Evolutionary conservation across 2,329 filamentous ascomycete species (phyloP).

Genomic region (Cryphonectria radicalis): DNA sequence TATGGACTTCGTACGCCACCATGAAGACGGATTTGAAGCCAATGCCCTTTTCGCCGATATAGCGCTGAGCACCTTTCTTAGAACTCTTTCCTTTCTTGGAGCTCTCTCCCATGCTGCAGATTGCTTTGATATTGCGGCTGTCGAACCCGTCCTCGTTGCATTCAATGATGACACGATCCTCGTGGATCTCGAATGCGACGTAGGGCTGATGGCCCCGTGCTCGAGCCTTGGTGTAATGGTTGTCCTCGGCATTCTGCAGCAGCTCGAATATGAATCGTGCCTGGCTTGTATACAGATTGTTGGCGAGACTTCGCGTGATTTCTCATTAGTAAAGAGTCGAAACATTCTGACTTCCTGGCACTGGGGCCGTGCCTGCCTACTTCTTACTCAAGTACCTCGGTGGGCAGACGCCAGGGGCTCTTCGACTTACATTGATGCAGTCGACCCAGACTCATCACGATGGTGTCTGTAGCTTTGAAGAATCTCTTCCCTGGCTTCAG

Average conservation of each 20-base stretch:
- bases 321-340: background rate
- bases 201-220: conserved; percentile 34
- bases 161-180: conserved; percentile 47
- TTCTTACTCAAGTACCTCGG: background rate
- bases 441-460: background rate
- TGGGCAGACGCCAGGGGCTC: background rate
- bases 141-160: conserved; percentile 57
- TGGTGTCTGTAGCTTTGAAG: background rate
- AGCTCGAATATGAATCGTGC: conserved; percentile 57
- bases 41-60: conserved; percentile 56
- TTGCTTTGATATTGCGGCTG: conserved; percentile 46
- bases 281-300: conserved; percentile 46
- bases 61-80: conserved; percentile 40
- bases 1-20: conserved; percentile 43
- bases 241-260: conserved; percentile 60
- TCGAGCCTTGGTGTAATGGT: conserved; percentile 41
- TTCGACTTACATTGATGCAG: background rate
- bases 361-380: background rate
- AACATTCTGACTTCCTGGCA: background rate
- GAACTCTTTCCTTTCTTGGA: conserved; percentile 38
- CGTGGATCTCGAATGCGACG: conserved; percentile 41
- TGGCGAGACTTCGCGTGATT: conserved; percentile 26
- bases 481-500: background rate
- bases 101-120: conserved; percentile 51
- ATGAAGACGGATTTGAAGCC: conserved; percentile 58